Evolutionary conservation across 495 filamentous ascomycete species (phyloP), one percentile per base, ranked within the genome.

Genomic region (Aspergillus bertholletiae): DNA sequence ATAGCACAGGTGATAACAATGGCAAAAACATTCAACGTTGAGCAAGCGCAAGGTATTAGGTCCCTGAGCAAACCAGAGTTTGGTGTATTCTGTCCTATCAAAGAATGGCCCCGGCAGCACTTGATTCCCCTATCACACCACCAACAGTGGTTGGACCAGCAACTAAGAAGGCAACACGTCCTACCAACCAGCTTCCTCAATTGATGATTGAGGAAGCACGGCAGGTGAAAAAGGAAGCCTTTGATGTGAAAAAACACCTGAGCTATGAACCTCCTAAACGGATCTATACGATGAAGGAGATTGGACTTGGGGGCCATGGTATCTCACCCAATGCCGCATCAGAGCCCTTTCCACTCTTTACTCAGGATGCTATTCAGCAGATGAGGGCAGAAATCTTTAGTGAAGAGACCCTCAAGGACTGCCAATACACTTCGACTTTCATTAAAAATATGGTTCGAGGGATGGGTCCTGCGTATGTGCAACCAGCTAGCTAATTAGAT

Each of bases 261-360:
- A 56, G 69, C 20, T 84, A 81, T 65, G 61, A 68, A 37, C 63
- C 74, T 6, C 73, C 64, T 13, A 22, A 26, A 4, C 62, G 49
- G 17, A 56, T 67, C 49, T 57, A 57, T 56, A 84, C 71, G 2
- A 86, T 88, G 84, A 68, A 72, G 45, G 84, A 88, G 27, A 68
- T 87, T 30, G 80, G 78, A 22, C 64, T 79, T 0, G 72, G 79
- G 27, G 73, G 79, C 43, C 74, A 63, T 21, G 86, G 84, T 2
- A 74, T 89, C 18, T 89, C 87, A 5, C 76, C 81, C 0, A 72
- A 85, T 32, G 87, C 84, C 23, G 84, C 88, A 30, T 84, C 85
- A 0, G 83, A 87, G 59, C 86, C 87, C 0, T 90, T 89, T 65
- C 76, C 76, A 11, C 74, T 89, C 8, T 89, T 90, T 67, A 83